Percentiles rank a stretch among this genome's conserved stretches.
Conservation (phyloP, 2,329 filamentous ascomycete species). For the Fusarium proliferatum region DNA sequence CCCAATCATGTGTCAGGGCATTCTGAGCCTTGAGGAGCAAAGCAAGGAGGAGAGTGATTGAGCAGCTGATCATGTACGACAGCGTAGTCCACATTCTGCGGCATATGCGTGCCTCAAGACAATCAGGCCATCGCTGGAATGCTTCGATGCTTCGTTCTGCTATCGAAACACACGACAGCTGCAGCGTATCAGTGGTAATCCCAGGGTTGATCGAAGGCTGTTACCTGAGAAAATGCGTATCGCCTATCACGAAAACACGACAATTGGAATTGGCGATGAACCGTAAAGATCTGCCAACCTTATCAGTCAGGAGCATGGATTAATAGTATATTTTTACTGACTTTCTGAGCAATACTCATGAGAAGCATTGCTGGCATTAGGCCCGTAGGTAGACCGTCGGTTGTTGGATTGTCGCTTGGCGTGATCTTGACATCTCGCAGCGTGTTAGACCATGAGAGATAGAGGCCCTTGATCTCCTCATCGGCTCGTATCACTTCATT, state of each 20-base stretch:
- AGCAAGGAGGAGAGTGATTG: not conserved
- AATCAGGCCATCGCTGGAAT: not conserved
- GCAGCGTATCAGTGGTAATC: not conserved
- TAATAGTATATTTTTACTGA: rapidly evolving
- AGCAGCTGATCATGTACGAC: constrained; percentile 2
- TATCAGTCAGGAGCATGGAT: rapidly evolving
- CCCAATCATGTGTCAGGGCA: not conserved
- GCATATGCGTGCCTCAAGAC: not conserved
- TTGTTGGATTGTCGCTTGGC: not conserved
- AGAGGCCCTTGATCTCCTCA: not conserved
- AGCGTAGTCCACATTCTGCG: constrained; percentile 7
- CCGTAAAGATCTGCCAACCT: not conserved
- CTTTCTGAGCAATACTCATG: constrained; percentile 3
- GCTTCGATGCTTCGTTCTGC: not conserved
- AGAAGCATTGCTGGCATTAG: constrained; percentile 12
- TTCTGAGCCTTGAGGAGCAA: not conserved
- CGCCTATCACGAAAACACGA: constrained; percentile 1
- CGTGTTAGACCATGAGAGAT: not conserved
- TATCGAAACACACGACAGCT: constrained; percentile 1
- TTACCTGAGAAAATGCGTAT: not conserved
- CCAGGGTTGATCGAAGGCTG: too few species aligned
- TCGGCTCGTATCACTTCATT: not conserved
- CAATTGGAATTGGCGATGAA: constrained; percentile 1
- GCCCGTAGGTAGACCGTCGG: not conserved
- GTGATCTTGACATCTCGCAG: not conserved